phyloP scores from a whole-genome alignment of 495 filamentous ascomycete genomes.

The Neurospora sp. region DNA sequence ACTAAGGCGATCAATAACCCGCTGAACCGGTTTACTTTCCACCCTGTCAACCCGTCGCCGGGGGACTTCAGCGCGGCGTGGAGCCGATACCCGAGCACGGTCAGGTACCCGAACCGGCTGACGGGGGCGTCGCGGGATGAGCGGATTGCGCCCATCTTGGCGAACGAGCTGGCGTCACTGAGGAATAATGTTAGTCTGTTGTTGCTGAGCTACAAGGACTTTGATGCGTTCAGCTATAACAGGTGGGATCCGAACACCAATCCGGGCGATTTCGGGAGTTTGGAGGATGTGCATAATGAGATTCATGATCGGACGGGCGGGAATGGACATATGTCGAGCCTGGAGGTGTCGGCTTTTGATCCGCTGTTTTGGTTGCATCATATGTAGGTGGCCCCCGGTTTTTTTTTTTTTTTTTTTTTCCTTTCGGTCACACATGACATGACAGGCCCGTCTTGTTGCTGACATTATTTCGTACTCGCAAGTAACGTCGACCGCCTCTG shows the following conservation, averaged over 20 bases:
- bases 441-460: neutral
- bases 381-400: conserved; percentile 3
- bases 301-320: conserved; percentile 48
- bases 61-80: conserved; percentile 18
- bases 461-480: neutral
- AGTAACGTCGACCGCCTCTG: conserved; percentile 52
- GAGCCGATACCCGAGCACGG: conserved; percentile 14
- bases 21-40: conserved; percentile 27
- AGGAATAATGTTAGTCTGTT: conserved; percentile 40
- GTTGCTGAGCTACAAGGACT: conserved; percentile 47
- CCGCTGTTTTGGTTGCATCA: conserved; percentile 64
- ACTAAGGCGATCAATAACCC: conserved; percentile 24
- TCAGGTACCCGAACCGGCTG: conserved; percentile 12
- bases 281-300: conserved; percentile 55
- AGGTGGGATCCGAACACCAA: conserved; percentile 31
- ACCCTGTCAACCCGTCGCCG: conserved; percentile 13
- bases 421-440: neutral
- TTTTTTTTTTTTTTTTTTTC: too few relatives aligned
- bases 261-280: conserved; percentile 37
- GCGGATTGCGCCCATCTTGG: conserved; percentile 38
- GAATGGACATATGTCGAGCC: conserved; percentile 52
- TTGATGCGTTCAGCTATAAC: conserved; percentile 47
- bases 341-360: conserved; percentile 59
- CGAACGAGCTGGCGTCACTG: conserved; percentile 31
- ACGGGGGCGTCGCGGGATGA: conserved; percentile 21